Percentiles rank a stretch among this genome's conserved stretches.
phyloP scores from a whole-genome alignment of 2,329 filamentous ascomycete species.

The Fusarium sarcochroum region DNA sequence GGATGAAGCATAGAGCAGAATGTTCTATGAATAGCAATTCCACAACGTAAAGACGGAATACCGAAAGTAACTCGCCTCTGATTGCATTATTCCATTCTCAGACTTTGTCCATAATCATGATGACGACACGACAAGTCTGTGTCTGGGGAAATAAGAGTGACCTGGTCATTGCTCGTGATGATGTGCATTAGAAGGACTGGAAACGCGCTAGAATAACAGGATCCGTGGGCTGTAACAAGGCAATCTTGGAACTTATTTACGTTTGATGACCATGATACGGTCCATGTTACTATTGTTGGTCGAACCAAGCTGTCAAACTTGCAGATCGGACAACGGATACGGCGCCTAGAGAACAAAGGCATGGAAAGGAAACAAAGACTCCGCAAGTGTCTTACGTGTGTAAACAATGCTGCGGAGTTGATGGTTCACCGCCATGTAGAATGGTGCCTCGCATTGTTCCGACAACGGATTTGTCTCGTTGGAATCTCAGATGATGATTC shows the following conservation, averaged over 20 bases:
- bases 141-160: constrained; percentile 32
- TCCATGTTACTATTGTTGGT: neutral
- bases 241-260: neutral
- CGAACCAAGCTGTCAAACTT: constrained; percentile 8
- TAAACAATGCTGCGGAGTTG: neutral
- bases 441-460: constrained; percentile 8
- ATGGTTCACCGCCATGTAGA: neutral
- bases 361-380: neutral
- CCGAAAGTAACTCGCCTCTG: constrained; percentile 6
- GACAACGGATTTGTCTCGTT: constrained; percentile 1
- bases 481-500: neutral
- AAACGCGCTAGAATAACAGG: constrained; percentile 32
- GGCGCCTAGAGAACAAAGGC: neutral
- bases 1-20: neutral
- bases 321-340: neutral
- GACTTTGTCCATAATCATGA: constrained; percentile 8
- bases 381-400: neutral
- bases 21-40: constrained; percentile 21
- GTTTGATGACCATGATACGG: neutral
- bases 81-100: neutral
- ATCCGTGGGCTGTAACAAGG: neutral
- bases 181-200: constrained; percentile 35
- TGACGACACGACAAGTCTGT: constrained; percentile 7
- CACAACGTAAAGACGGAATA: neutral
- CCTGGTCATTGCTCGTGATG: constrained; percentile 27